Conservation (phyloP, 352 stramenopile genomes). For the Saprolegnia diclina region DNA sequence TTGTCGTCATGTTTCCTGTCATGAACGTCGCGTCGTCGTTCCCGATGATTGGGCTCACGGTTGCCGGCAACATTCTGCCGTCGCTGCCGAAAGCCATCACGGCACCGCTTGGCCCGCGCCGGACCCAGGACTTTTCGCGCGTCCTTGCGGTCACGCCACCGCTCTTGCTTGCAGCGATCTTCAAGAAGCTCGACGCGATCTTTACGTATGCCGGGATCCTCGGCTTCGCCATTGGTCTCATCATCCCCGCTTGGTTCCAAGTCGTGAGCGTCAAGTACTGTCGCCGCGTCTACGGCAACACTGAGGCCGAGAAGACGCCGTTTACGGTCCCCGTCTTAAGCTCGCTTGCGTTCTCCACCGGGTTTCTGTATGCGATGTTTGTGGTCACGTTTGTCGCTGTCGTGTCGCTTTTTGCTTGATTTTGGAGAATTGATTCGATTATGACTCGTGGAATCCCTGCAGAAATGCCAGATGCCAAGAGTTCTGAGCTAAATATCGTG, state of each 20-base stretch:
- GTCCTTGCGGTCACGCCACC: conserved; percentile 56
- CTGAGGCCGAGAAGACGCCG: conserved; percentile 58
- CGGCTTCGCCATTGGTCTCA: conserved; percentile 66
- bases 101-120: conserved; percentile 36
- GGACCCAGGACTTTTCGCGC: conserved; percentile 52
- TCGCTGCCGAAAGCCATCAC: conserved; percentile 61
- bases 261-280: conserved; percentile 76
- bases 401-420: conserved; percentile 36
- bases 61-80: conserved; percentile 83
- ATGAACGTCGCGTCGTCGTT: conserved; percentile 81
- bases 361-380: conserved; percentile 60
- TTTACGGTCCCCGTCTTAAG: conserved; percentile 64
- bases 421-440: no score
- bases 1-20: conserved; percentile 78
- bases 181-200: conserved; percentile 85
- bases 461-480: no score
- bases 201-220: conserved; percentile 73
- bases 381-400: conserved; percentile 62
- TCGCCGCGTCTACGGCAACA: conserved; percentile 63
- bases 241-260: conserved; percentile 82
- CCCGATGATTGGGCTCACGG: conserved; percentile 76
- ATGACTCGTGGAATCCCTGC: no score
- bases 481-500: no score
- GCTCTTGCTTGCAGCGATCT: conserved; percentile 70
- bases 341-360: conserved; percentile 53